Conservation (phyloP, 768 basidiomycete genomes). For the Suillus weaverae region DNA sequence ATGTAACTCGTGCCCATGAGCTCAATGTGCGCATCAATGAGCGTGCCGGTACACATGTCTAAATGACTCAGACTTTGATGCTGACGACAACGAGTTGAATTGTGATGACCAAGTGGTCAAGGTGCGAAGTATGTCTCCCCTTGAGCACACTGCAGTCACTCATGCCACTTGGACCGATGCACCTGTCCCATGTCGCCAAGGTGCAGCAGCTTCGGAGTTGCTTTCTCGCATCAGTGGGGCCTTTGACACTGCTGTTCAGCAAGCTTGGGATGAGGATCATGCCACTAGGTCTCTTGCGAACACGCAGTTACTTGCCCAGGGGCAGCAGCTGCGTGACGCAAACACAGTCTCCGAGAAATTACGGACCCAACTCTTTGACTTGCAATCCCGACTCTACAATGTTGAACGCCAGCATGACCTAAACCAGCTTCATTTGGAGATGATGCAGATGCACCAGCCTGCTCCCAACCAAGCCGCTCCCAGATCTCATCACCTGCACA, state of each 20-base stretch:
- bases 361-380: conserved; percentile 14
- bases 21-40: conserved; percentile 29
- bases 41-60: conserved; percentile 20
- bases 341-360: conserved; percentile 22
- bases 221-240: conserved; percentile 18
- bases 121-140: too few species aligned
- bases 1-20: conserved; percentile 23
- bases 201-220: conserved; percentile 21
- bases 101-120: too few species aligned
- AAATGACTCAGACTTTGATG: conserved; percentile 20
- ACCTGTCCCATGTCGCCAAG: conserved; percentile 9
- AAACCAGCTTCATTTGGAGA: conserved; percentile 16
- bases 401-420: conserved; percentile 17
- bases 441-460: conserved; percentile 4
- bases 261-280: conserved; percentile 23
- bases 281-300: conserved; percentile 22
- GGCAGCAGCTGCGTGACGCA: conserved; percentile 28
- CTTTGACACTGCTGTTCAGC: conserved; percentile 27
- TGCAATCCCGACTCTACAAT: background rate
- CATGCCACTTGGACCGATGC: conserved; percentile 2
- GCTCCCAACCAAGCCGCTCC: background rate
- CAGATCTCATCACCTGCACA: background rate
- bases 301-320: conserved; percentile 24
- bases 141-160: conserved; percentile 6
- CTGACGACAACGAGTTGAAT: too few species aligned